phyloP scores from a whole-genome alignment of 164 flowering plant genomes.

The Annona squamosa region DNA sequence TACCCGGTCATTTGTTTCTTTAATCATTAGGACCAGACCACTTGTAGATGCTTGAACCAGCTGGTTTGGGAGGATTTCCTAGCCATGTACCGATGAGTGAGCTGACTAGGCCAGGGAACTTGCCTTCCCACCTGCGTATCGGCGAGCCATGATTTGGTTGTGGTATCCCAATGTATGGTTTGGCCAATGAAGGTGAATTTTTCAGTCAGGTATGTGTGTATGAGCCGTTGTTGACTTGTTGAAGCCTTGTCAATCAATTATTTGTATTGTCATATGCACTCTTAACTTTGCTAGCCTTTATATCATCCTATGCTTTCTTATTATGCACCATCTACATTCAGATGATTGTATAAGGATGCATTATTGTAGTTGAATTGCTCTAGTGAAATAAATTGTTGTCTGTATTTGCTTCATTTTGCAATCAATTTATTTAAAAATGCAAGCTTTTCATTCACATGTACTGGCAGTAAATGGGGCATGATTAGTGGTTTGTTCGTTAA shows the following conservation, averaged over 20 bases:
- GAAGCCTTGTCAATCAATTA: no score
- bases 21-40: slow-evolving; percentile 6
- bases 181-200: slow-evolving; percentile 40
- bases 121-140: slow-evolving; percentile 29
- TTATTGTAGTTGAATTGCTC: not conserved
- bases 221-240: no score
- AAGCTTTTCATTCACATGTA: not conserved
- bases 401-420: not conserved
- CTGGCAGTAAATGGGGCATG: not conserved
- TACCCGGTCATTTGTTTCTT: slow-evolving; percentile 28
- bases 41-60: slow-evolving; percentile 5
- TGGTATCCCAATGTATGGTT: slow-evolving; percentile 41
- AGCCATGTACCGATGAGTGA: slow-evolving; percentile 20
- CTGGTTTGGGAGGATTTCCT: slow-evolving; percentile 6
- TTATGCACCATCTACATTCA: not conserved
- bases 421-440: no score
- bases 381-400: not conserved
- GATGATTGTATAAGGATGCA: not conserved
- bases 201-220: slow-evolving; percentile 38
- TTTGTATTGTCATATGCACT: not conserved
- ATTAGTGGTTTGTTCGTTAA: no score
- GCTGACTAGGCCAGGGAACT: slow-evolving; percentile 22
- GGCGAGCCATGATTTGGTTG: slow-evolving; percentile 62
- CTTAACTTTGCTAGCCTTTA: no score
- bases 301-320: no score